These are phyloP conservation scores for Truncatella angustata DNA, from an alignment of 2,329 filamentous ascomycete genomes.

Conservation along the genomic window DNA sequence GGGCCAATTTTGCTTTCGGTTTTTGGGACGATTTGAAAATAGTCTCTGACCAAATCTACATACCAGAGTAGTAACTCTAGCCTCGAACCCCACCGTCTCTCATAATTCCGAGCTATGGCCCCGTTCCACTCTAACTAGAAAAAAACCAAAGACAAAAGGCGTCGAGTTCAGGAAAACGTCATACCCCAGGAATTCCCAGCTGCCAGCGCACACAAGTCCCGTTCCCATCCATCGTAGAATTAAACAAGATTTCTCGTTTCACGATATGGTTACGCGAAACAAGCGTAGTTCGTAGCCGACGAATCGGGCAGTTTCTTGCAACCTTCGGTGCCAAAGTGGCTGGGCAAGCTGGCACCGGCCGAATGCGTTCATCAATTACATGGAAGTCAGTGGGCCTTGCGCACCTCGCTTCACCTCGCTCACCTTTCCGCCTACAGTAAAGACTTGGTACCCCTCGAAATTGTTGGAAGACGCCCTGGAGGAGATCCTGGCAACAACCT, in stretches of 20 bases:
- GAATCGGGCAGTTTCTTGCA: background rate
- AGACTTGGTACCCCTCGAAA: too few relatives aligned
- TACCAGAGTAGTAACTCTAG: too few relatives aligned
- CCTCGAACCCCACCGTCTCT: background rate
- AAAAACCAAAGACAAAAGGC: too few relatives aligned
- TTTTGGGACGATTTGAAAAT: background rate
- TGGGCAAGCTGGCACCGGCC: too few relatives aligned
- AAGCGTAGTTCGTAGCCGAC: background rate
- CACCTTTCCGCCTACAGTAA: too few relatives aligned
- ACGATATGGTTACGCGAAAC: background rate
- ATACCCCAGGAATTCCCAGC: background rate
- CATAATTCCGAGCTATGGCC: too few relatives aligned
- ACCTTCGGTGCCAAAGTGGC: background rate
- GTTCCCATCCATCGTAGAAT: background rate
- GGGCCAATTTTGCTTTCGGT: background rate
- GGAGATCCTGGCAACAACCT: background rate
- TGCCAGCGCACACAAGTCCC: too few relatives aligned
- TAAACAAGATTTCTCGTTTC: background rate
- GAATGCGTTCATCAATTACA: too few relatives aligned
- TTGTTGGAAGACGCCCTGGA: too few relatives aligned
- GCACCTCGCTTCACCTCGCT: too few relatives aligned
- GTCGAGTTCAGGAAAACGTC: background rate
- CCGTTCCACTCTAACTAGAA: too few relatives aligned
- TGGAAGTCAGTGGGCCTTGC: too few relatives aligned
- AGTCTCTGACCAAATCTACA: background rate